Percentiles rank a stretch among this genome's conserved stretches.
These are phyloP conservation scores for Thielaviopsis musarum DNA, from an alignment of 2,329 filamentous ascomycete genomes.

Conservation along the genomic window DNA sequence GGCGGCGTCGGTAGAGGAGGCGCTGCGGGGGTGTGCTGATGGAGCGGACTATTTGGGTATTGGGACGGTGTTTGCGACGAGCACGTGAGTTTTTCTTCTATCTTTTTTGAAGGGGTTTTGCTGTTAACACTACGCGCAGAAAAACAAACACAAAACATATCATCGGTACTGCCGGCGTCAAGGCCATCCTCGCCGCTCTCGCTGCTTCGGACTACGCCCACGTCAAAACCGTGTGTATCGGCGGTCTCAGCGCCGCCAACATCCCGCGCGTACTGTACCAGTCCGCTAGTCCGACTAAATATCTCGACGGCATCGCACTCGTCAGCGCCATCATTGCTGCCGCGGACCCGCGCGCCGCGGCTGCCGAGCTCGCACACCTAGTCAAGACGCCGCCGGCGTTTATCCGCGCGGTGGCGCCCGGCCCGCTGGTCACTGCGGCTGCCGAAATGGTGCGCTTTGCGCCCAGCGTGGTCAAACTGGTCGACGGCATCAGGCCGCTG, in stretches of 20 bases:
- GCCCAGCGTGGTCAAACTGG: conserved; percentile 35
- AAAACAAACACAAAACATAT: conserved; percentile 73
- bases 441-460: conserved; percentile 11
- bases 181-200: conserved; percentile 41
- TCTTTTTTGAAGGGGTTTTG: conserved; percentile 1
- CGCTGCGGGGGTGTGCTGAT: conserved; percentile 48
- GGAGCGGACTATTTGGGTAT: conserved; percentile 88
- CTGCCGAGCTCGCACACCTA: conserved; percentile 37
- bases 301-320: conserved; percentile 66
- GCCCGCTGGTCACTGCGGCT: conserved; percentile 7
- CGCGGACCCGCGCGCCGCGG: conserved; percentile 44
- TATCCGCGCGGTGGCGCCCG: conserved; percentile 7
- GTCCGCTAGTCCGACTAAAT: conserved; percentile 35
- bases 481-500: conserved; percentile 51
- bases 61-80: conserved; percentile 74
- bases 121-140: conserved; percentile 24
- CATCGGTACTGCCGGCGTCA: conserved; percentile 39
- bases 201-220: conserved; percentile 25
- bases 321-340: conserved; percentile 79
- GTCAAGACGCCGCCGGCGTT: conserved; percentile 28
- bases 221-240: conserved; percentile 64
- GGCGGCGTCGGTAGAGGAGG: conserved; percentile 59
- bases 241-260: conserved; percentile 68
- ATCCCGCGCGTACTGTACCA: conserved; percentile 59
- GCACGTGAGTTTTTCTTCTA: conserved; percentile 39